Evolutionary conservation across 2,329 filamentous ascomycete genomes (phyloP).

Genomic region (Colletotrichum tamarilloi): DNA sequence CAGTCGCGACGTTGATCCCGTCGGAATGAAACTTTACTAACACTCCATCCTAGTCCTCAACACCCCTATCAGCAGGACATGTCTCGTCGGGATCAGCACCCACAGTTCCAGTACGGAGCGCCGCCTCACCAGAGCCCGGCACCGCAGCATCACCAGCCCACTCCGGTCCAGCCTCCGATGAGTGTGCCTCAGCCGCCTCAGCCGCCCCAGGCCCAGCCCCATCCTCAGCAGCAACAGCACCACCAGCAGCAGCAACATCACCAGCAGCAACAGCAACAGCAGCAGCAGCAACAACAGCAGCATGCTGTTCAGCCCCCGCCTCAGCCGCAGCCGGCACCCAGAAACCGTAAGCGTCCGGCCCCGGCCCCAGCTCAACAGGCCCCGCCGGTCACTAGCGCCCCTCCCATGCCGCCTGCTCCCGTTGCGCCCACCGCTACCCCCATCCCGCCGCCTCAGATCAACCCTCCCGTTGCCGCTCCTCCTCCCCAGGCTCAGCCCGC

Average conservation of each 20-base stretch:
- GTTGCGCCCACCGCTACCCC: constrained; percentile 46
- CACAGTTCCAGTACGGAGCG: constrained; percentile 55
- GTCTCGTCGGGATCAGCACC: constrained; percentile 56
- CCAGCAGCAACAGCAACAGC: constrained; percentile 40
- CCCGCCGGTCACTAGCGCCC: constrained; percentile 42
- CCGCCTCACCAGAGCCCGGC: constrained; percentile 52
- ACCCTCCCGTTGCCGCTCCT: constrained; percentile 43
- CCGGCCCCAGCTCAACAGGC: constrained; percentile 51
- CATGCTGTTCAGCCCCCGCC: constrained; percentile 45
- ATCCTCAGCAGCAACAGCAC: constrained; percentile 44
- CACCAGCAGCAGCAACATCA: constrained; percentile 47
- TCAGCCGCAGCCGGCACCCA: constrained; percentile 50
- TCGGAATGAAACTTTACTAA: constrained; percentile 28
- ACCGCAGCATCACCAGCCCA: constrained; percentile 50
- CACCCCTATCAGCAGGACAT: constrained; percentile 65
- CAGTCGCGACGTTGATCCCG: constrained; percentile 8
- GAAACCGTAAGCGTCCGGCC: constrained; percentile 42
- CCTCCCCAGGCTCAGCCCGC: constrained; percentile 45
- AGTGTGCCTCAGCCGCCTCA: constrained; percentile 53
- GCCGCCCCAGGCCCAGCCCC: constrained; percentile 43
- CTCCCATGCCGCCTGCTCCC: constrained; percentile 43
- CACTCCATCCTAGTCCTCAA: constrained; percentile 47
- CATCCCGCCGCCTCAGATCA: constrained; percentile 47
- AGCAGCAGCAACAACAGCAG: constrained; percentile 47
- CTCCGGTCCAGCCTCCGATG: constrained; percentile 55